Evolutionary conservation across 441 rosid genomes (phyloP).

Genomic region (Euphorbia schlechtendalii): DNA sequence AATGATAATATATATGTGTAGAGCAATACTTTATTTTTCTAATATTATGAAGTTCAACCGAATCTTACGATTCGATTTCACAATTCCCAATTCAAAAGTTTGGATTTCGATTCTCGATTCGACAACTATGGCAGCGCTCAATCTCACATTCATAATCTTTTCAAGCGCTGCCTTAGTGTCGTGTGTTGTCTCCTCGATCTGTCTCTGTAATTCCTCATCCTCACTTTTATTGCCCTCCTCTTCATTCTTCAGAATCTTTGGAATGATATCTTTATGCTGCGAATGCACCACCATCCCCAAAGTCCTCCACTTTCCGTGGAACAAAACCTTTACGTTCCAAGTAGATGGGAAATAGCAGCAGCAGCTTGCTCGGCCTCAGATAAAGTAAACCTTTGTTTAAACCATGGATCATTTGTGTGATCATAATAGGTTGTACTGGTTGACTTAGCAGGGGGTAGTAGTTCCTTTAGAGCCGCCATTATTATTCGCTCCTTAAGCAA

Average conservation of each 20-base stretch:
- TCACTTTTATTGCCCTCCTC: constrained; percentile 36
- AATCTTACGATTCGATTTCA: too few species aligned
- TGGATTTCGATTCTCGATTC: too few species aligned
- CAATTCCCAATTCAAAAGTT: too few species aligned
- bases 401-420: too few species aligned
- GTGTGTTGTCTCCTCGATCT: constrained; percentile 64
- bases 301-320: constrained; percentile 77
- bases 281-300: constrained; percentile 99
- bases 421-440: too few species aligned
- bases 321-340: constrained; percentile 67
- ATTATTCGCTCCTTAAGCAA: constrained; percentile 8
- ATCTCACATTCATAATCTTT: constrained; percentile 74
- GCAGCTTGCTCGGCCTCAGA: constrained; percentile 33
- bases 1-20: too few species aligned
- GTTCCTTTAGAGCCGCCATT: too few species aligned
- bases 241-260: constrained; percentile 61
- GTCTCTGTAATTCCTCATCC: constrained; percentile 51
- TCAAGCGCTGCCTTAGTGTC: constrained; percentile 77
- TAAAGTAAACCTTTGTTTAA: too few species aligned
- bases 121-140: constrained; percentile 98
- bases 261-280: constrained; percentile 75
- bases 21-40: too few species aligned
- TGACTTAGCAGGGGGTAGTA: too few species aligned
- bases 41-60: too few species aligned
- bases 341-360: constrained; percentile 32